Base-by-base conservation (phyloP, 352 stramenopile species). In the Phytophthora litchii region DNA sequence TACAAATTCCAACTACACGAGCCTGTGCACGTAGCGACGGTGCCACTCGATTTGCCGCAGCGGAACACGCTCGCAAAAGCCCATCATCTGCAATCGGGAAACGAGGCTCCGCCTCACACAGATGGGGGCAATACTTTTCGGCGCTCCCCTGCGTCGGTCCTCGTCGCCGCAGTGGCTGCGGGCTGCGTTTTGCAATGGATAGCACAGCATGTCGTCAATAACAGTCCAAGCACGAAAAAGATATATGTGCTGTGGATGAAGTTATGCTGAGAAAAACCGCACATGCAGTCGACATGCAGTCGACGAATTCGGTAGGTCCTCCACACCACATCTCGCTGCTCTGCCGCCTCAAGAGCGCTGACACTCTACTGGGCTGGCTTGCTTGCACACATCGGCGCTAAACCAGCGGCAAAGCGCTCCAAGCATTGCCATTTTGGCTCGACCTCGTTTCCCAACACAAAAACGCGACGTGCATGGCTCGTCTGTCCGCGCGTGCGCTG, bases 31-130 rank as follows among this genome's bases (percentile, higher is more conserved):
- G n/a, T 17, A 54, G 20, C 42, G n/a, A n/a, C n/a, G n/a, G 23
- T 5, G 5, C 3, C 17, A 11, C n/a, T 32, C 32, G 41, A 62
- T 56, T 49, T 56, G 54, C 35, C 17, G 21, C 51, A 54, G 42
- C 54, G 34, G 54, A 60, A 47, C 54, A 48, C 17, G 47, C 13
- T 19, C 17, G 35, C 34, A 7, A n/a, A 32, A 38, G 55, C 50
- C 41, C 57, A 66, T 68, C 52, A 64, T 63, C 60, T 68, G 60
- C 45, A 41, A 52, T 58, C 53, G 44, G 44, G 58, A 63, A 68
- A 68, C 52, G 44, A 32, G 34, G 41, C 21, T 56, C 58, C 32
- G 36, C 51, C 29, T 56, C 46, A 64, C 32, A 42, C 51, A 67
- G 59, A 67, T 67, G 59, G 43, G 36, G 19, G 37, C 44, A 42